Conservation (phyloP, 1,284 basidiomycete genomes). For the Microbotryomycetes sp. region DNA sequence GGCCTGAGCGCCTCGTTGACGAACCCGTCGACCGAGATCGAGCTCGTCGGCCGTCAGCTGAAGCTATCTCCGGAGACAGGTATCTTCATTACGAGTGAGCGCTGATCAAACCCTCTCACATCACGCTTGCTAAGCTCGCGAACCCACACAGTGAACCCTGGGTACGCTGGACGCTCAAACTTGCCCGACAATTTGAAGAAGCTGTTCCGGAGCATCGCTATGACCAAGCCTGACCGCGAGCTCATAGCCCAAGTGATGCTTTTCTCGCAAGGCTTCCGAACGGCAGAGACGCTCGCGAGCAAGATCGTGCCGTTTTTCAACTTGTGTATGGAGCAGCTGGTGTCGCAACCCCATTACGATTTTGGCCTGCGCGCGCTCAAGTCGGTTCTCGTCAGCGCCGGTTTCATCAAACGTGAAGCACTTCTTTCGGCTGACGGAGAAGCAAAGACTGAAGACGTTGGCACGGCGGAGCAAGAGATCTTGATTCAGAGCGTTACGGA, state of each 20-base stretch:
- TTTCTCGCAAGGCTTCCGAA: slow-evolving; percentile 98
- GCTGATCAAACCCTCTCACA: slow-evolving; percentile 2
- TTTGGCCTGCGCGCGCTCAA: slow-evolving; percentile 97
- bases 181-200: slow-evolving; percentile 91
- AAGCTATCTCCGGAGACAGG: slow-evolving; percentile 92
- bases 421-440: slow-evolving; percentile 47
- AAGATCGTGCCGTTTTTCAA: slow-evolving; percentile 99
- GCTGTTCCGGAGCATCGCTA: slow-evolving; percentile 95
- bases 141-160: slow-evolving; percentile 76
- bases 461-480: slow-evolving; percentile 83
- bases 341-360: slow-evolving; percentile 96
- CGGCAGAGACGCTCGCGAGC: slow-evolving; percentile 87
- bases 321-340: slow-evolving; percentile 92
- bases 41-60: slow-evolving; percentile 89
- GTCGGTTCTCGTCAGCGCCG: slow-evolving; percentile 90
- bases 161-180: slow-evolving; percentile 95
- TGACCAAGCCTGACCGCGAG: slow-evolving; percentile 96
- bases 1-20: slow-evolving; percentile 72
- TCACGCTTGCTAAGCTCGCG: not conserved
- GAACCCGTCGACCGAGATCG: slow-evolving; percentile 81
- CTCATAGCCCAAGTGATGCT: slow-evolving; percentile 99
- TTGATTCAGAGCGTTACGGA: slow-evolving; percentile 99
- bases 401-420: slow-evolving; percentile 91
- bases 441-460: slow-evolving; percentile 49
- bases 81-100: slow-evolving; percentile 40